Conservation (phyloP, 2,329 filamentous ascomycete species). For the Fusarium sp. region DNA sequence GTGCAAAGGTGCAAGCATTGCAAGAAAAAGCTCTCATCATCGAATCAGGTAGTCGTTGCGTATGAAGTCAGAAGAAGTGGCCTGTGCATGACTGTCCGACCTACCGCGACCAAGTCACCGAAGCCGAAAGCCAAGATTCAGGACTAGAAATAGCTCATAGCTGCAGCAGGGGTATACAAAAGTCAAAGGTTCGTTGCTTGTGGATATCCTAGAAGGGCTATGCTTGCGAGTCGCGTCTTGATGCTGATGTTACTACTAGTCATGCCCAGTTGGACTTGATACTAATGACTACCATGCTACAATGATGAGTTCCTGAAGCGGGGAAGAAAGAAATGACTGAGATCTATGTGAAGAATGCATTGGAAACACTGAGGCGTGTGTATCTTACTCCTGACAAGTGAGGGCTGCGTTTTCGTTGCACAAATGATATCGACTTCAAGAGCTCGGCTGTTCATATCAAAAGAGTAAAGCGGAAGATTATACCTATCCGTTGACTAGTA, state of each 20-base stretch:
- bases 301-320: no score
- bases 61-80: slow-evolving; percentile 9
- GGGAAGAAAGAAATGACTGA: no score
- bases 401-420: background rate
- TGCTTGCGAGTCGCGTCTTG: background rate
- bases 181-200: background rate
- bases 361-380: background rate
- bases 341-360: no score
- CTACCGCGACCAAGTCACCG: slow-evolving; percentile 2
- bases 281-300: background rate
- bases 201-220: background rate
- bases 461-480: background rate
- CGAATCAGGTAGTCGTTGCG: background rate
- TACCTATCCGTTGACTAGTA: background rate
- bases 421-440: background rate
- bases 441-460: background rate
- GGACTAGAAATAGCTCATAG: background rate
- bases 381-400: background rate
- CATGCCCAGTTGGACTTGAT: background rate
- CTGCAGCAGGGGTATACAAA: background rate
- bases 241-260: background rate
- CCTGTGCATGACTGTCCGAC: slow-evolving; percentile 15
- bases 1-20: slow-evolving; percentile 3
- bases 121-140: slow-evolving; percentile 10
- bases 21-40: slow-evolving; percentile 6